These are phyloP conservation scores for Eutrema yunnanense DNA, from an alignment of 345 rosid species.

Conservation along the genomic window DNA sequence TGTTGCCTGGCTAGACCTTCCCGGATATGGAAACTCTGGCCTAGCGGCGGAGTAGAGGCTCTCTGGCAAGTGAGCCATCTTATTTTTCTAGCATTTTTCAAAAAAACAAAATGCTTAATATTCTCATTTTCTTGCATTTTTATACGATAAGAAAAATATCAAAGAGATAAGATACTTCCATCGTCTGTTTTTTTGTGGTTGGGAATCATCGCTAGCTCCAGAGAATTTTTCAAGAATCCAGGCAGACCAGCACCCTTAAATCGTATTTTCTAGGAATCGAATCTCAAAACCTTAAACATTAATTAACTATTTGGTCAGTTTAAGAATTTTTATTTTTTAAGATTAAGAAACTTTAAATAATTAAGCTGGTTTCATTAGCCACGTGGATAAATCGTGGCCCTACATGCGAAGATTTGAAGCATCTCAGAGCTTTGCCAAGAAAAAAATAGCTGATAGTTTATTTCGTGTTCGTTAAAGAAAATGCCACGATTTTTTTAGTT, in stretches of 20 bases:
- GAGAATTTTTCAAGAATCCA: background rate
- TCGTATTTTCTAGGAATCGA: no score
- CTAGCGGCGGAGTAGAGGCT: constrained; percentile 25
- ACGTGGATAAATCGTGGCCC: background rate
- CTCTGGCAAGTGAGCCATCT: constrained; percentile 32
- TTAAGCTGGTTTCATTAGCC: background rate
- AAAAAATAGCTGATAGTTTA: no score
- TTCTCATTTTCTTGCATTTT: background rate
- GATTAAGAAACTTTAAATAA: background rate
- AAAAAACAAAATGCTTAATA: background rate
- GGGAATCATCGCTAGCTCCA: background rate
- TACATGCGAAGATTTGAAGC: background rate
- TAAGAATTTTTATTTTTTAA: background rate
- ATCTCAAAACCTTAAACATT: no score
- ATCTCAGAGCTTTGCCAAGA: no score
- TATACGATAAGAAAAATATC: background rate
- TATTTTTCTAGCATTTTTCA: constrained; percentile 17
- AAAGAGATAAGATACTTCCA: constrained; percentile 18
- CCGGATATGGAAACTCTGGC: background rate
- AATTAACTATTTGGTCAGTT: no score
- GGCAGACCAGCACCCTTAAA: no score
- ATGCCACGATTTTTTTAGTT: no score
- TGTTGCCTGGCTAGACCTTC: constrained; percentile 2
- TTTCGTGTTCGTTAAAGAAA: no score
- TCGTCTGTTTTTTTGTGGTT: constrained; percentile 15